Percentiles rank a stretch among this genome's conserved stretches.
These are phyloP conservation scores for Wickerhamomyces strasburgensis DNA, from an alignment of 805 yeast species.

Conservation along the genomic window DNA sequence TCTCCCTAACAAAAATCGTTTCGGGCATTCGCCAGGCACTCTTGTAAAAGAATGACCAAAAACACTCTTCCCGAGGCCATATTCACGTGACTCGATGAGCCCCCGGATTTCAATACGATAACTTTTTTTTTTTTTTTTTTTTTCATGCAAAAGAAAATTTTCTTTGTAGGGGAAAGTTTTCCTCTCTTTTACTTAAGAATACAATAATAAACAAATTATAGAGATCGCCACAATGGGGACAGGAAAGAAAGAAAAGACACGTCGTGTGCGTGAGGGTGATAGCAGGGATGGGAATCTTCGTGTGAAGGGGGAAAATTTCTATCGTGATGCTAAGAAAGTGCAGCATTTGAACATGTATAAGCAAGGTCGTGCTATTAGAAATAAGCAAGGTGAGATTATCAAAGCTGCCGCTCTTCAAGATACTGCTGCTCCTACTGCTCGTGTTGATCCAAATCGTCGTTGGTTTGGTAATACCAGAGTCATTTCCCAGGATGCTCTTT, in stretches of 20 bases:
- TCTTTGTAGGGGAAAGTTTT: slow-evolving; percentile 12
- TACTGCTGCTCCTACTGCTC: slow-evolving; percentile 80
- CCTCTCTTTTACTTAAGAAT: no score
- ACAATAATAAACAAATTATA: background rate
- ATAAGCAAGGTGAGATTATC: slow-evolving; percentile 81
- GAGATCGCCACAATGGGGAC: slow-evolving; percentile 85
- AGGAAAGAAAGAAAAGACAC: slow-evolving; percentile 82
- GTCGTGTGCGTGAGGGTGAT: slow-evolving; percentile 80
- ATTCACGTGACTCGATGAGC: slow-evolving; percentile 8
- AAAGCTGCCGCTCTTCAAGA: slow-evolving; percentile 86
- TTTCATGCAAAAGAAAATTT: slow-evolving; percentile 9
- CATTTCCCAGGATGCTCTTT: slow-evolving; percentile 91
- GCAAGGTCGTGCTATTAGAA: slow-evolving; percentile 80
- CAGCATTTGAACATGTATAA: slow-evolving; percentile 90
- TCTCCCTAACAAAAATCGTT: no score
- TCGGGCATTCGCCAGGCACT: no score
- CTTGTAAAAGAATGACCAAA: no score
- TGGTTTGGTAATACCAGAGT: slow-evolving; percentile 99
- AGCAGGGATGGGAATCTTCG: slow-evolving; percentile 85
- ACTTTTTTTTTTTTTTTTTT: slow-evolving; percentile 4
- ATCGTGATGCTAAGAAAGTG: slow-evolving; percentile 89
- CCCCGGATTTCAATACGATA: slow-evolving; percentile 8
- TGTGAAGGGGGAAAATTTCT: slow-evolving; percentile 95
- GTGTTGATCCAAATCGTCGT: slow-evolving; percentile 93
- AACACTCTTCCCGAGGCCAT: background rate